Conservation (phyloP, 1,284 basidiomycete genomes). For the Fomitopsis palustris region DNA sequence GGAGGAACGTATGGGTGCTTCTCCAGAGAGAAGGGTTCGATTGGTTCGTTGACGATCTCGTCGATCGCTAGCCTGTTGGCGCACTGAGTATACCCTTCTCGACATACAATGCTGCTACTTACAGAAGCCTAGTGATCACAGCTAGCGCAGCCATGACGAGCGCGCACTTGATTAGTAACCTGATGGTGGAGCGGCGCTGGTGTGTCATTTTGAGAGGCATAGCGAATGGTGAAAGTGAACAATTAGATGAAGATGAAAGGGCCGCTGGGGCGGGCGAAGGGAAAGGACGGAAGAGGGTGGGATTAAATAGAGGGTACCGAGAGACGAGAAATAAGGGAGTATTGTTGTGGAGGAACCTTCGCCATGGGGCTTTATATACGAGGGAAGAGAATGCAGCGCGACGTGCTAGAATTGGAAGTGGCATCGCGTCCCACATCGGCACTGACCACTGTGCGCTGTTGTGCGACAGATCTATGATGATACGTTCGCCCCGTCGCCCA, state of each 20-base stretch:
- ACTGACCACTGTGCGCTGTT: background rate
- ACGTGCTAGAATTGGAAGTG: background rate
- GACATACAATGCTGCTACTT: background rate
- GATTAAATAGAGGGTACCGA: background rate
- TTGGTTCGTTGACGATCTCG: background rate
- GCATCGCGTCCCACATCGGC: background rate
- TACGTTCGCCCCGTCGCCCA: background rate
- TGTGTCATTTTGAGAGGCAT: background rate
- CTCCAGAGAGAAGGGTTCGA: slow-evolving; percentile 15
- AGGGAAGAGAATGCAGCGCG: background rate
- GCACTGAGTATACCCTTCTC: background rate
- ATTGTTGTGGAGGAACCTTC: background rate
- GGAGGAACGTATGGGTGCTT: slow-evolving; percentile 19
- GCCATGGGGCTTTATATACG: background rate
- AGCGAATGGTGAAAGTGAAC: background rate
- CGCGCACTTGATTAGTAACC: background rate
- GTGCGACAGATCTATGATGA: background rate
- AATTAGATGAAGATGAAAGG: background rate
- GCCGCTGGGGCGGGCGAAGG: background rate
- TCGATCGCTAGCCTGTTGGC: background rate
- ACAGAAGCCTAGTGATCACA: background rate
- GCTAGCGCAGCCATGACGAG: background rate
- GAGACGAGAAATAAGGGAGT: background rate
- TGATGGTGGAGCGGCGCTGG: background rate
- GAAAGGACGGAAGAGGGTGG: background rate